phyloP scores from a whole-genome alignment of 148 eudicot species.

The Rhododendron mucronatum region DNA sequence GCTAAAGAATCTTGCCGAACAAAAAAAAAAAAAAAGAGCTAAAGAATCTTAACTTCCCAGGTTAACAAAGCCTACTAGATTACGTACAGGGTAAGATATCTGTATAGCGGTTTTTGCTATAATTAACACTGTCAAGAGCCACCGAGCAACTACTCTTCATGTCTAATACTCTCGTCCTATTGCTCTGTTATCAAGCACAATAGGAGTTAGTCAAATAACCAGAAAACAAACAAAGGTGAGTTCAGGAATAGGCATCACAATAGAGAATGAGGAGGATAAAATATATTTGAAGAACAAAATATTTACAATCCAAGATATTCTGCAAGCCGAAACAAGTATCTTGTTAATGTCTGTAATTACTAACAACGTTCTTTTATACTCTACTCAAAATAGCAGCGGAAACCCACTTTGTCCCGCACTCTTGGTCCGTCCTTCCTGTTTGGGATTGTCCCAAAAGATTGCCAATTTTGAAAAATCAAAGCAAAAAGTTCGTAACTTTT shows the following conservation, averaged over 20 bases:
- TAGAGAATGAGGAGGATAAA: no score
- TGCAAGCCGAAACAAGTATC: neutral
- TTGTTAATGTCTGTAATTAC: neutral
- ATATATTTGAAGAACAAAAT: neutral
- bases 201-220: slow-evolving; percentile 3
- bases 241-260: no score
- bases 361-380: no score
- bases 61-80: neutral
- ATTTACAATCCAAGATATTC: neutral
- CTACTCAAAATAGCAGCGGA: no score
- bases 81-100: slow-evolving; percentile 85
- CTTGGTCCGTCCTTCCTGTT: no score
- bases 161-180: slow-evolving; percentile 51
- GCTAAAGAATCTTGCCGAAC: no score
- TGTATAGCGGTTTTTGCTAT: slow-evolving; percentile 73
- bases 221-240: neutral
- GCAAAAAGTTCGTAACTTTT: no score
- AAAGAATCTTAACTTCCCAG: neutral
- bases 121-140: slow-evolving; percentile 57
- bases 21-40: neutral
- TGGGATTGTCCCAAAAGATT: no score
- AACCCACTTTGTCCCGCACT: no score
- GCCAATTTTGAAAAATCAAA: no score
- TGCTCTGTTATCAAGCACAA: slow-evolving; percentile 36
- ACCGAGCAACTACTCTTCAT: slow-evolving; percentile 51